Percentiles rank a stretch among this genome's conserved stretches.
Evolutionary conservation across 2,329 filamentous ascomycete species (phyloP).

Genomic region (Colletotrichum sp.): DNA sequence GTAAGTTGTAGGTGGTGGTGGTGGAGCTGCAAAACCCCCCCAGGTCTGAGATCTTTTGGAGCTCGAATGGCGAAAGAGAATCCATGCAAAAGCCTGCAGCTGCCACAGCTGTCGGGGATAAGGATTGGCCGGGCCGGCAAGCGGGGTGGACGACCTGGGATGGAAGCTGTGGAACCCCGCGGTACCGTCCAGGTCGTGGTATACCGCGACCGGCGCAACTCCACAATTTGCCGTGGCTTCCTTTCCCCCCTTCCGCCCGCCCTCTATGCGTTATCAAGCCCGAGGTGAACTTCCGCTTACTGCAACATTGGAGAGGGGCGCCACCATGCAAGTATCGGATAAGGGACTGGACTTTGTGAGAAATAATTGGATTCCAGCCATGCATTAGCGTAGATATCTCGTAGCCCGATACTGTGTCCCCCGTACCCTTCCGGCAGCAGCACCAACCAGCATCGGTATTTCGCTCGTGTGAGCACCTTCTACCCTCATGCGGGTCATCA

Average conservation of each 20-base stretch:
- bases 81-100: constrained; percentile 17
- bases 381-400: not conserved
- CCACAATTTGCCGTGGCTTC: constrained; percentile 11
- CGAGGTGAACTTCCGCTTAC: not conserved
- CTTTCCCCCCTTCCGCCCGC: not conserved
- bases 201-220: not conserved
- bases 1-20: not conserved
- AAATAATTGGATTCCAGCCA: not conserved
- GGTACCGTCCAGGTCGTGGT: not conserved
- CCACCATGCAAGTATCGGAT: not conserved
- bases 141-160: constrained; percentile 1
- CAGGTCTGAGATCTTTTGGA: constrained; percentile 17
- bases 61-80: constrained; percentile 16
- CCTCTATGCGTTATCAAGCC: not conserved
- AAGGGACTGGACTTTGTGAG: not conserved
- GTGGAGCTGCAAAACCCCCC: constrained; percentile 1
- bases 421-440: not conserved
- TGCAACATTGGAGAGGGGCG: not conserved
- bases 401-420: not conserved
- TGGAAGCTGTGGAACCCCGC: not conserved
- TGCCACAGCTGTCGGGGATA: constrained; percentile 11
- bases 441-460: not conserved
- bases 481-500: not conserved
- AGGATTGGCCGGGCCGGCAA: constrained; percentile 19
- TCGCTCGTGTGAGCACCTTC: not conserved